These are phyloP conservation scores for Coniosporium uncinatum DNA, from an alignment of 2,329 filamentous ascomycete species.

Conservation along the genomic window DNA sequence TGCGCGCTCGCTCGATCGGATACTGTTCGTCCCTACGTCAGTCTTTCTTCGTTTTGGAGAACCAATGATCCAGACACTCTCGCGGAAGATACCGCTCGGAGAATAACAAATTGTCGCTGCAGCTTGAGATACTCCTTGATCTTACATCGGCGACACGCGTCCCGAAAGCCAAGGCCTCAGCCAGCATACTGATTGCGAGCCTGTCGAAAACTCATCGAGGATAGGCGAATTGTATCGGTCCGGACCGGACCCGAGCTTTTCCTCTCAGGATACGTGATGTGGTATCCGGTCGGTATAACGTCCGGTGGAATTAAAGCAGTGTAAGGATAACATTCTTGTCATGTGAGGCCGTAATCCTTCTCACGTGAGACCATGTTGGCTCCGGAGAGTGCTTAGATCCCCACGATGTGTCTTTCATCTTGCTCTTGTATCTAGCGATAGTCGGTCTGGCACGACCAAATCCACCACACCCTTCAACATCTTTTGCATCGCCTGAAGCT, in stretches of 20 bases:
- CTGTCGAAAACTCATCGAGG: too few relatives aligned
- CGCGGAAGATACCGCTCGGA: background rate
- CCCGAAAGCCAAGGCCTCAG: too few relatives aligned
- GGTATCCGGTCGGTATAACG: background rate
- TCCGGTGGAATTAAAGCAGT: background rate
- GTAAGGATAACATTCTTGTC: background rate
- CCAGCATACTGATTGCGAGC: too few relatives aligned
- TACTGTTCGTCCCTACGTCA: background rate
- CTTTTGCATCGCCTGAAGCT: constrained; percentile 48
- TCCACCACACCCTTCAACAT: constrained; percentile 51
- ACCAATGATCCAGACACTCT: background rate
- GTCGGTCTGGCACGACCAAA: constrained; percentile 49
- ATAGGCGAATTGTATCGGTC: too few relatives aligned
- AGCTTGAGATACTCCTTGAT: background rate
- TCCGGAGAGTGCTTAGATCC: too few relatives aligned
- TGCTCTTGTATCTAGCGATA: constrained; percentile 54
- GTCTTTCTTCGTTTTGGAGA: background rate
- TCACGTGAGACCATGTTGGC: background rate
- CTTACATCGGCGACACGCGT: too few relatives aligned
- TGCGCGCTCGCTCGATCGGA: background rate
- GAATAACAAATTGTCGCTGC: background rate
- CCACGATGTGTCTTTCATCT: too few relatives aligned
- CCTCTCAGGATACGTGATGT: background rate
- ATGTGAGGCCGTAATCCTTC: background rate
- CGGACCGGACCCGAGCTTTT: background rate